Conservation (phyloP, 345 rosid genomes). For the Mercurialis annua region DNA sequence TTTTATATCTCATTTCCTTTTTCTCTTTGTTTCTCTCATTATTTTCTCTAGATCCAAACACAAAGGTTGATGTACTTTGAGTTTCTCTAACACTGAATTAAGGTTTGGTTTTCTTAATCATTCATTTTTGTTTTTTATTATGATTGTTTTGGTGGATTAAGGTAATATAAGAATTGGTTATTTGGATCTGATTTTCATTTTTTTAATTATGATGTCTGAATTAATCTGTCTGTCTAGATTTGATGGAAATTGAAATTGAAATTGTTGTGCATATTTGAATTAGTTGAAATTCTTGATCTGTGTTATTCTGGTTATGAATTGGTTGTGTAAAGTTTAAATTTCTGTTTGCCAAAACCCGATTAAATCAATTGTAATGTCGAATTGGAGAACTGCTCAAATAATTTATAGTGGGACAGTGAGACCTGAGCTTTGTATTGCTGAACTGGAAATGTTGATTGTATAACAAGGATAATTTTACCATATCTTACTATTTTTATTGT, state of each 20-base stretch:
- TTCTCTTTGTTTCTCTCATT: constrained; percentile 10
- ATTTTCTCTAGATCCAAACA: constrained; percentile 35
- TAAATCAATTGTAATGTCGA: neutral
- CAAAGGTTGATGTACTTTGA: constrained; percentile 11
- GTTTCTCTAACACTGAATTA: constrained; percentile 12
- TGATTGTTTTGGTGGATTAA: constrained; percentile 5
- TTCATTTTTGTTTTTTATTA: neutral
- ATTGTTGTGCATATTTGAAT: neutral
- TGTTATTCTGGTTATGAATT: neutral
- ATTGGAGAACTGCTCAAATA: neutral
- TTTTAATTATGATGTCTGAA: neutral
- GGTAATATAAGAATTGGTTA: constrained; percentile 18
- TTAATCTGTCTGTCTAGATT: neutral
- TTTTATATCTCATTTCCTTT: neutral
- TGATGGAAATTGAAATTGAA: constrained; percentile 8
- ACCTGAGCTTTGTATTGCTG: neutral
- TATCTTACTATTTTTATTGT: neutral
- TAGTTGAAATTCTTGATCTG: neutral
- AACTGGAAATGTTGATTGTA: neutral
- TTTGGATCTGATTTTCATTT: constrained; percentile 28
- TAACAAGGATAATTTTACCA: neutral
- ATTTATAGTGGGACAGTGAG: constrained; percentile 4
- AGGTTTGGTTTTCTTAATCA: constrained; percentile 33
- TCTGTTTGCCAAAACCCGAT: neutral
- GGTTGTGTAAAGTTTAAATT: neutral